Percentiles rank a stretch among this genome's conserved stretches.
phyloP scores from a whole-genome alignment of 2,329 filamentous ascomycete species.

The Zymoseptoria ardabiliae region DNA sequence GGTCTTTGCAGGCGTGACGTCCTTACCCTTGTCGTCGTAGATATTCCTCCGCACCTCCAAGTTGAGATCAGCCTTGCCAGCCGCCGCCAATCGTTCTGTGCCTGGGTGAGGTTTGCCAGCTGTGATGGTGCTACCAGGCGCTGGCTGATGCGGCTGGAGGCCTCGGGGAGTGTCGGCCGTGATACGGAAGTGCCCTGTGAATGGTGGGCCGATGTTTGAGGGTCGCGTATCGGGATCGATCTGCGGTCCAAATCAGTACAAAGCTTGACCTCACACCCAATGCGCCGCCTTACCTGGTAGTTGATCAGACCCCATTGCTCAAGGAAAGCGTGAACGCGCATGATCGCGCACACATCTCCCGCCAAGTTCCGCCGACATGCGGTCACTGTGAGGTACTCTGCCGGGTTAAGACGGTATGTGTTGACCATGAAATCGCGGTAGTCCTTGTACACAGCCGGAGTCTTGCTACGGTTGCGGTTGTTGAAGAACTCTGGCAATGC shows the following conservation, averaged over 20 bases:
- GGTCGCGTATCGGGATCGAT: constrained; percentile 93
- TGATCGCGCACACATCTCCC: constrained; percentile 96
- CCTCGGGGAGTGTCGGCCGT: constrained; percentile 93
- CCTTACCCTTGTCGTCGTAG: constrained; percentile 86
- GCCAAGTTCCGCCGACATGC: constrained; percentile 91
- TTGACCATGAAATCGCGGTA: constrained; percentile 99
- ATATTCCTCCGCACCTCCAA: constrained; percentile 92
- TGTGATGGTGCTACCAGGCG: constrained; percentile 59
- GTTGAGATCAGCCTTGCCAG: constrained; percentile 74
- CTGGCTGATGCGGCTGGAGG: constrained; percentile 89
- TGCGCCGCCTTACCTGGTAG: constrained; percentile 63
- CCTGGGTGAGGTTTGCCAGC: constrained; percentile 54
- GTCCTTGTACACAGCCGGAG: constrained; percentile 92
- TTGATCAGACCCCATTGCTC: constrained; percentile 99
- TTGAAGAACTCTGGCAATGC: constrained; percentile 98
- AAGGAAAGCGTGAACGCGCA: constrained; percentile 95
- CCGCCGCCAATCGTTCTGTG: constrained; percentile 64
- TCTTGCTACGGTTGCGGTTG: constrained; percentile 95
- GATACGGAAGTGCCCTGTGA: constrained; percentile 94
- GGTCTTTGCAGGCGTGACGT: constrained; percentile 56
- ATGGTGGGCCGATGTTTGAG: constrained; percentile 90
- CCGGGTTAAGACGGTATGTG: constrained; percentile 90
- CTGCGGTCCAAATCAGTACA: constrained; percentile 39
- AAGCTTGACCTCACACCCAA: not conserved
- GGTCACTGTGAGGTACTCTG: constrained; percentile 94